Evolutionary conservation across 2,329 filamentous ascomycete genomes (phyloP).

Genomic region (Tolypocladium inflatum): DNA sequence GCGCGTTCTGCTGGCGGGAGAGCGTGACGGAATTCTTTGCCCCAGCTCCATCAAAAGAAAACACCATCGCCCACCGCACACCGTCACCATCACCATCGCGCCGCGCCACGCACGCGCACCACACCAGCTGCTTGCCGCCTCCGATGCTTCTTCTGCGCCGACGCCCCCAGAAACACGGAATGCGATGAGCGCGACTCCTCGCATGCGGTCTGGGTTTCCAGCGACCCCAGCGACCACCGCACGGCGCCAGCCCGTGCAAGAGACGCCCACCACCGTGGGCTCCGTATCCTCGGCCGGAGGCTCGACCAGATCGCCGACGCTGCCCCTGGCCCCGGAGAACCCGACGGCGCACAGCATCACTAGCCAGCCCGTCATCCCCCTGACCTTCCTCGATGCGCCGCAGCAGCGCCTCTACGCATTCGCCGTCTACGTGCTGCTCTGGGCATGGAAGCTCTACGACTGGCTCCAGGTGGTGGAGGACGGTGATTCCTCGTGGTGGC

Average conservation of each 20-base stretch:
- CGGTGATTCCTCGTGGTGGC: conserved; percentile 76
- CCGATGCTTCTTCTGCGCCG: conserved; percentile 4
- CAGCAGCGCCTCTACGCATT: conserved; percentile 83
- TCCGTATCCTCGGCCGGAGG: conserved; percentile 19
- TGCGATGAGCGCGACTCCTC: conserved; percentile 79
- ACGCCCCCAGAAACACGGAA: conserved; percentile 28
- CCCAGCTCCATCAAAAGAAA: neutral
- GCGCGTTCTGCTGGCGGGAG: neutral
- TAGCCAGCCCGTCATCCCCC: conserved; percentile 63
- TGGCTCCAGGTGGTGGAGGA: conserved; percentile 70
- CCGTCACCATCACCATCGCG: neutral
- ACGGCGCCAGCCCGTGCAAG: conserved; percentile 20
- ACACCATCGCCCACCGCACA: neutral
- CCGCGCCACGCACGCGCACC: neutral
- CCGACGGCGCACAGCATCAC: conserved; percentile 13
- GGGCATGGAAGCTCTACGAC: conserved; percentile 82
- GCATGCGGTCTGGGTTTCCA: conserved; percentile 74
- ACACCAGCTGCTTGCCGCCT: neutral
- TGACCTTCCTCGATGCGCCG: conserved; percentile 76
- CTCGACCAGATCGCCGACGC: conserved; percentile 20
- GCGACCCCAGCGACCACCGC: conserved; percentile 53
- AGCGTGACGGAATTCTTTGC: neutral
- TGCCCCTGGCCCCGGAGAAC: conserved; percentile 40
- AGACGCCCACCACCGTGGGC: conserved; percentile 20
- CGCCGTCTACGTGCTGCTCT: conserved; percentile 65